Evolutionary conservation across 2,329 filamentous ascomycete species (phyloP), one percentile per base, ranked within the genome.

Genomic region (Diaporthe nobilis): DNA sequence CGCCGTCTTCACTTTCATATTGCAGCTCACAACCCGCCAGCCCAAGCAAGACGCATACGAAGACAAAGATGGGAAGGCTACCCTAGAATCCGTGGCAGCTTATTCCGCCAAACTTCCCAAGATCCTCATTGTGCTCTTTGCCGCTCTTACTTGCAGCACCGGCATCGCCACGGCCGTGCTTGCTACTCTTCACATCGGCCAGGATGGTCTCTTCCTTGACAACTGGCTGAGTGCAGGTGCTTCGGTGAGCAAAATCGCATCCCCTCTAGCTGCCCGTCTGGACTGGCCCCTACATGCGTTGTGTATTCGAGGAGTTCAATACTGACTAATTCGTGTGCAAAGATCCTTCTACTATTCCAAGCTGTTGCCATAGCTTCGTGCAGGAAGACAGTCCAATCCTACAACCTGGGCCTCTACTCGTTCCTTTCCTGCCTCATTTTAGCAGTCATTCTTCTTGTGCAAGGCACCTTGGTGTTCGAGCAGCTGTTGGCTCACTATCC

Each of bases 1-100:
- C 3, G 79, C 83, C 12, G 65, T 80, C 17, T 78, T 80, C 57
- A 78, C 78, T 78, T 78, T 82, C 75, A 79, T 80, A 53, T 65
- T 60, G 63, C 81, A 76, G 79, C 79, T 82, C 53, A 78, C 67
- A 77, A 81, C 74, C 65, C 78, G 80, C 58, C 79, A 82, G 75
- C 80, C 77, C 39, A 81, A 78, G 74, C 84, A 84, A 75, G 85
- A 88, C 15, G 85, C 87, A 17, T 95, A 95, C 80, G 86, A 92
- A 79, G 94, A 96, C 80, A 84, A 88, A 77, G 94, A 96, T 83
- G 94, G 94, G 67, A 87, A 89, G 77, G 93, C 92, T 44, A 93
- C 91, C 0, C 87, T 90, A 55, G 91, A 93, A 80, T 91, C 92
- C 1, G 81, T 91, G 71, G 87, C 88, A 31, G 87, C 87, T 53